phyloP scores from a whole-genome alignment of 495 filamentous ascomycete species.

The Talaromyces proteolyticus region DNA sequence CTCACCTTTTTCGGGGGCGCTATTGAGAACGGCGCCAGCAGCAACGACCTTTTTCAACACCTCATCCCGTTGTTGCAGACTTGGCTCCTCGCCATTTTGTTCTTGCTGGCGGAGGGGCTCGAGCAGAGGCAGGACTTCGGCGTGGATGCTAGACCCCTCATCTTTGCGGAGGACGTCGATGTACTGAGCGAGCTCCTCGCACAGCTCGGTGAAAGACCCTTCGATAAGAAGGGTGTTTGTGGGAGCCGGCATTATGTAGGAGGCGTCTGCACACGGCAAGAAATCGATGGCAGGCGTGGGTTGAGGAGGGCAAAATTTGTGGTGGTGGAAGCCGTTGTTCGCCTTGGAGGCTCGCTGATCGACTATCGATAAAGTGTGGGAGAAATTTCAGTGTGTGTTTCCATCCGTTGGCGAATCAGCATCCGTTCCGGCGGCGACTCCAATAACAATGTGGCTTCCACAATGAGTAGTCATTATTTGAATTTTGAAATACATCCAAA shows the following conservation, averaged over 20 bases:
- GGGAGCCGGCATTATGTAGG: slow-evolving; percentile 43
- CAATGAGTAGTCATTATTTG: no score
- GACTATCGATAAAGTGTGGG: slow-evolving; percentile 8
- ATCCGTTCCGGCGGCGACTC: neutral
- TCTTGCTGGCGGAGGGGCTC: slow-evolving; percentile 49
- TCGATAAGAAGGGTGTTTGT: slow-evolving; percentile 76
- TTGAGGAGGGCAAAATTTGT: slow-evolving; percentile 15
- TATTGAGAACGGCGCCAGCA: slow-evolving; percentile 64
- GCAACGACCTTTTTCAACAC: slow-evolving; percentile 82
- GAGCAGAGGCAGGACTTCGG: slow-evolving; percentile 69
- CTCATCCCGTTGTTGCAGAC: slow-evolving; percentile 68
- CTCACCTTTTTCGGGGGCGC: slow-evolving; percentile 80
- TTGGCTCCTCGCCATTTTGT: slow-evolving; percentile 35
- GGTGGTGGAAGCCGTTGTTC: slow-evolving; percentile 11
- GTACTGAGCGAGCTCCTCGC: slow-evolving; percentile 82
- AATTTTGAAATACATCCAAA: no score
- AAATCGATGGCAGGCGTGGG: slow-evolving; percentile 8
- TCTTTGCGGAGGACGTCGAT: slow-evolving; percentile 57
- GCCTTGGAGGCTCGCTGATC: slow-evolving; percentile 1
- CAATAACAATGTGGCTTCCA: no score
- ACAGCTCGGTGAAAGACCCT: slow-evolving; percentile 81
- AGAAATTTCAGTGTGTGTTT: slow-evolving; percentile 10
- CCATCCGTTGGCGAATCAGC: slow-evolving; percentile 5
- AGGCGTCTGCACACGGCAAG: slow-evolving; percentile 10
- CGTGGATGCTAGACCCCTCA: slow-evolving; percentile 50